A percentile compares a stretch with the other conserved stretches of the same genome.
phyloP scores from a whole-genome alignment of 148 eudicot genomes.

The Pouteria glomerata region DNA sequence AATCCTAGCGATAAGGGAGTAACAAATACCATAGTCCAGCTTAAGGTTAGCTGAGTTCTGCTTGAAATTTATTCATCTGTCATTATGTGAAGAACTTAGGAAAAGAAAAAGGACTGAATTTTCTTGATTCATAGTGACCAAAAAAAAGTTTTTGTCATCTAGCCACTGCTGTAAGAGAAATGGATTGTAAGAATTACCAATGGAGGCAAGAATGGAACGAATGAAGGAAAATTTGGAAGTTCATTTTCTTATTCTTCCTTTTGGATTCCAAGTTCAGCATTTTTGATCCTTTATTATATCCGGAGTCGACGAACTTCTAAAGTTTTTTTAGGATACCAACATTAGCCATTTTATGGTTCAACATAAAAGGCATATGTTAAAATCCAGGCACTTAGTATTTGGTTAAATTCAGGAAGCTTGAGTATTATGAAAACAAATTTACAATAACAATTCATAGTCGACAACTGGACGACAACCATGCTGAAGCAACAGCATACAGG shows the following conservation, averaged over 20 bases:
- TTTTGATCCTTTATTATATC: conserved; percentile 84
- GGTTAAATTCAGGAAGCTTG: background rate
- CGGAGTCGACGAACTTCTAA: conserved; percentile 81
- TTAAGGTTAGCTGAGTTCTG: conserved; percentile 71
- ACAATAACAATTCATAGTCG: background rate
- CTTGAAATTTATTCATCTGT: conserved; percentile 20
- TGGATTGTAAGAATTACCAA: conserved; percentile 36
- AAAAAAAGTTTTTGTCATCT: background rate
- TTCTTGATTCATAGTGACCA: background rate
- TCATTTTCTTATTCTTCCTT: conserved; percentile 77
- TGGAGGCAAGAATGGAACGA: conserved; percentile 95
- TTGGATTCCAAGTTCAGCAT: conserved; percentile 63
- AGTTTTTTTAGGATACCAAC: background rate
- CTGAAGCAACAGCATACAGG: background rate
- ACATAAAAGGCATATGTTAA: background rate
- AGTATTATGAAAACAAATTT: background rate
- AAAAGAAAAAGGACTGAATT: background rate
- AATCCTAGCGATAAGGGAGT: conserved; percentile 71
- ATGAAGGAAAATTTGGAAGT: conserved; percentile 84
- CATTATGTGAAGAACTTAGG: background rate
- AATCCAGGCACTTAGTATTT: background rate
- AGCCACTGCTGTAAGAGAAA: background rate
- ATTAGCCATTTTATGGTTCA: background rate
- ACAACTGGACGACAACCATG: background rate
- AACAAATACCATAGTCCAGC: conserved; percentile 75